Base-by-base conservation (phyloP, 768 basidiomycete species). In the Rhizopogon vinicolor region DNA sequence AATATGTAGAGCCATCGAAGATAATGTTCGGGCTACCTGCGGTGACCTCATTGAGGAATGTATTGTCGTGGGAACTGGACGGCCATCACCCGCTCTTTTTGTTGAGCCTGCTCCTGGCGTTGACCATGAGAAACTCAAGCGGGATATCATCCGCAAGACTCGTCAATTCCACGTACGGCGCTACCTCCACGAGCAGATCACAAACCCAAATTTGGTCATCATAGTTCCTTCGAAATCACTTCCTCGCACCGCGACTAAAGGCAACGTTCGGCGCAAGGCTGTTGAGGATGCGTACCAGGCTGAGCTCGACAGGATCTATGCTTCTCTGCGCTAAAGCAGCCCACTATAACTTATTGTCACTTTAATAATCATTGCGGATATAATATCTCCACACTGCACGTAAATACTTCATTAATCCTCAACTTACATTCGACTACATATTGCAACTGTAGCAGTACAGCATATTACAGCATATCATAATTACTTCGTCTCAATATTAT, bases 171-270 rank as follows among this genome's bases (percentile, higher is more conserved):
- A 91, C 66, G 79, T 78, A 9, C 76, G 88, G 54, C 79, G 87
- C 53, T 91, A 91, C 67, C 72, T 89, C 50, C 89, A 91, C 69
- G 89, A 91, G 67, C 86, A 88, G 40, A 85, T 91, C 72, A 78
- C 77, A 5, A 80, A 77, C 7, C 61, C 80, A 4, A 77, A 85
- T 48, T 80, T 88, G 78, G 78, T 91, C 55, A 70, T 91, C 57
- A 72, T 91, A 42, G 88, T 89, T 16, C 75, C 82, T 28, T 72
- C 74, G 42, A 77, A 79, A n/a, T 80, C 86, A 1, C 78, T 91
- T 42, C 89, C 89, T 40, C 76, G 89, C 59, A 91, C 89, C 0
- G 83, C 82, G 18, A 89, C 89, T 12, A 91, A 91, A 72, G 89
- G 89, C 29, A 91, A 91, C 63, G 86, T 91, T 59, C 83, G 89